phyloP scores from a whole-genome alignment of 768 basidiomycete genomes.

The Thelephora ganbajun region DNA sequence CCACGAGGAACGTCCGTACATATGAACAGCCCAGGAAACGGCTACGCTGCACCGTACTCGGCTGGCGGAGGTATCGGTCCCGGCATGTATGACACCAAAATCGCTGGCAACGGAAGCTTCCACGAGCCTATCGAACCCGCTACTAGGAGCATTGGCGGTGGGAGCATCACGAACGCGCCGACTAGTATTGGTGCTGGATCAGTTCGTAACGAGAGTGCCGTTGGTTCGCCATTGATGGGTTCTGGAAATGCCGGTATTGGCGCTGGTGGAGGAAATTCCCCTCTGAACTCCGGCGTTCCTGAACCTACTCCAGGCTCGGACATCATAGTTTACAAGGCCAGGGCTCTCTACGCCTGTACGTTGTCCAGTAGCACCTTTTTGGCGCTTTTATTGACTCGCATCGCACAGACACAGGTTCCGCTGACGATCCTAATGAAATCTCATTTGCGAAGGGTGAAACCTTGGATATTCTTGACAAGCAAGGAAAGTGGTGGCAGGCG shows the following conservation, averaged over 20 bases:
- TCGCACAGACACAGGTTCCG: constrained; percentile 70
- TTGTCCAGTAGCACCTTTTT: constrained; percentile 9
- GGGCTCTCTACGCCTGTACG: constrained; percentile 83
- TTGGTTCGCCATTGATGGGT: constrained; percentile 54
- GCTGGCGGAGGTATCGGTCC: constrained; percentile 55
- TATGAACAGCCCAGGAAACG: constrained; percentile 40
- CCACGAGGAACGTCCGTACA: constrained; percentile 54
- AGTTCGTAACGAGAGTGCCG: constrained; percentile 28
- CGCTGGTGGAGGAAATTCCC: constrained; percentile 26
- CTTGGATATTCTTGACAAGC: constrained; percentile 85
- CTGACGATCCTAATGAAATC: constrained; percentile 94
- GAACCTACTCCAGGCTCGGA: constrained; percentile 20
- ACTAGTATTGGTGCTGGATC: constrained; percentile 19
- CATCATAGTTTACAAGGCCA: constrained; percentile 58
- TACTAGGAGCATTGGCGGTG: constrained; percentile 42
- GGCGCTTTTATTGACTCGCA: constrained; percentile 3
- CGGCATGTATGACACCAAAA: constrained; percentile 55
- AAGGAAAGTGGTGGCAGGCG: constrained; percentile 91
- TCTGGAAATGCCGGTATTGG: constrained; percentile 52
- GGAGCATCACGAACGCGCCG: constrained; percentile 43
- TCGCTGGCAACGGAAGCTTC: constrained; percentile 32
- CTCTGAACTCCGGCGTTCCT: constrained; percentile 15
- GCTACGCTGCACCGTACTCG: constrained; percentile 46
- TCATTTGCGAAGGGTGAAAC: constrained; percentile 87
- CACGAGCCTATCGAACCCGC: constrained; percentile 28